Base-by-base conservation (phyloP, 1,139 yeast species). In the Torulaspora globosa region DNA sequence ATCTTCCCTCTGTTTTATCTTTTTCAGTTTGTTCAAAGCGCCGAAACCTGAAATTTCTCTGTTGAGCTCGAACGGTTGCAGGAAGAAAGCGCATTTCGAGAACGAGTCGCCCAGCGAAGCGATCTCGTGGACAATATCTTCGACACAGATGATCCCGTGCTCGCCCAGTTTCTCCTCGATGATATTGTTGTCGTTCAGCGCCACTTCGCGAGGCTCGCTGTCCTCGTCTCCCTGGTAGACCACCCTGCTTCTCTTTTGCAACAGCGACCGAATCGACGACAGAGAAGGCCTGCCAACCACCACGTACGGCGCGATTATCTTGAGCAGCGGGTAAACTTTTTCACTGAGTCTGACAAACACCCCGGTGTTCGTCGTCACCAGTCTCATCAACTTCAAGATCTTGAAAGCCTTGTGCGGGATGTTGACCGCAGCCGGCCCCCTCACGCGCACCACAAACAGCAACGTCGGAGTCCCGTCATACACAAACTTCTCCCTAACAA, bases 21-120 rank as follows among this genome's bases (percentile, higher is more conserved):
- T 69, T 47, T 65, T 67, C 46, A 71, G 57, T 49, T 63, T 70
- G 37, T 69, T 69, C 45, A 71, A 50, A 30, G 75, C 71, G 41
- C 84, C 82, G 79, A 84, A 83, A 21, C 94, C 94, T 49, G 77
- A 73, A 39, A 82, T 79, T 35, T 88, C 92, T 39, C 82, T 75
- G 54, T 76, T 81, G 59, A 84, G 72, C 59, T 74, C 71, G 70
- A 84, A 84, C 36, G 95, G 94, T 51, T 75, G 72, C 57, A 84
- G 67, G 76, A 88, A 84, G 54, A 72, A 70, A 49, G 76, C 72
- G 49, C 81, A 78, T 28, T 67, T 66, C 55, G 80, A 76, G 69
- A 84, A 84, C 53, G 75, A 70, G 29, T 79, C 85, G 21, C 88
- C 84, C 56, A 83, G 62, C 15, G 79, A 66, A 32, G 72, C 74